A percentile compares a stretch with the other conserved stretches of the same genome.
These are phyloP conservation scores for Limonium bicolor DNA, from an alignment of 148 eudicot genomes.

Conservation along the genomic window DNA sequence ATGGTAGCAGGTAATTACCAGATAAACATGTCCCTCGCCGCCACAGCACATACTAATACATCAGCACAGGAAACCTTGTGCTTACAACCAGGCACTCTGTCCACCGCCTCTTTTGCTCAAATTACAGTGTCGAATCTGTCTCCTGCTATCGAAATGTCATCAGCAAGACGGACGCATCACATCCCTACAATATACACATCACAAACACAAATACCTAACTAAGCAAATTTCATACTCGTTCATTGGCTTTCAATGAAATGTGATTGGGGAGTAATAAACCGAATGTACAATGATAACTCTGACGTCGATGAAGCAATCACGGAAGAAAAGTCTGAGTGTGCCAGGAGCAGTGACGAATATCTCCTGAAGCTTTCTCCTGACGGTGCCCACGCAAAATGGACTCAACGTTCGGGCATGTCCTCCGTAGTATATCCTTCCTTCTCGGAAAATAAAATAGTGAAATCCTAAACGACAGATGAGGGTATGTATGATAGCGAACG, in stretches of 20 bases:
- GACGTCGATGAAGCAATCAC: conserved; percentile 62
- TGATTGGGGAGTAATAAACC: too few species aligned
- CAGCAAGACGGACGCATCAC: conserved; percentile 40
- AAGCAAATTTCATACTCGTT: too few species aligned
- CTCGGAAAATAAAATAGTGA: too few species aligned
- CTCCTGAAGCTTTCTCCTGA: conserved; percentile 3
- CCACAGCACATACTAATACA: conserved; percentile 70
- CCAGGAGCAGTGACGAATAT: conserved; percentile 5
- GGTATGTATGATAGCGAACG: too few species aligned
- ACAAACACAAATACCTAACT: too few species aligned
- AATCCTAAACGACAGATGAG: too few species aligned
- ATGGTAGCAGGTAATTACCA: too few species aligned
- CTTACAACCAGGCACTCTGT: conserved; percentile 30
- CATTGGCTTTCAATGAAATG: too few species aligned
- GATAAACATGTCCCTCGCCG: conserved; percentile 53
- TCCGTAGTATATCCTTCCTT: too few species aligned
- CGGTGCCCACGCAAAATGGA: not conserved
- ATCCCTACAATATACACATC: conserved; percentile 16
- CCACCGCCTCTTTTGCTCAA: conserved; percentile 66
- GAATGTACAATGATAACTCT: conserved; percentile 28
- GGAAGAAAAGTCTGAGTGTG: conserved; percentile 16
- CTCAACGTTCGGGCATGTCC: conserved; percentile 2
- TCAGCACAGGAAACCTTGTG: conserved; percentile 81
- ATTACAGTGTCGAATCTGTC: conserved; percentile 73
- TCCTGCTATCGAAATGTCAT: conserved; percentile 59